These are phyloP conservation scores for Aspergillus fructus DNA, from an alignment of 2,329 filamentous ascomycete species.

Conservation along the genomic window DNA sequence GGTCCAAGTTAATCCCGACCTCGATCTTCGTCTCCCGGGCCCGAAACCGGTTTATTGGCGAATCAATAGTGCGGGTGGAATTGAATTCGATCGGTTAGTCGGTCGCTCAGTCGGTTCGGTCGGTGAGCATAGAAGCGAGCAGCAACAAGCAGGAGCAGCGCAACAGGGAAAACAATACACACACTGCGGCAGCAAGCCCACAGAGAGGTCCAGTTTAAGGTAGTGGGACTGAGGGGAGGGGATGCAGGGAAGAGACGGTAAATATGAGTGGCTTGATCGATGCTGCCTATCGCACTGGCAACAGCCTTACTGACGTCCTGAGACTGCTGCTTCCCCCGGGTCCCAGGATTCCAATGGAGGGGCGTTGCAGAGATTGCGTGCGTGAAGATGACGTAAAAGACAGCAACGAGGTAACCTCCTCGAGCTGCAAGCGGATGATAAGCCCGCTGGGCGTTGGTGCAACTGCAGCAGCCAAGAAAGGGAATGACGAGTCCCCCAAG, in stretches of 20 bases:
- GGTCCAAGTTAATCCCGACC: neutral
- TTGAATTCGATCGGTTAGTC: slow-evolving; percentile 5
- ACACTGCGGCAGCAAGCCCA: slow-evolving; percentile 9
- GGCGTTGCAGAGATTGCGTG: slow-evolving; percentile 3
- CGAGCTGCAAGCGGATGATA: slow-evolving; percentile 7
- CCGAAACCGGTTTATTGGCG: slow-evolving; percentile 3
- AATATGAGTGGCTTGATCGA: slow-evolving; percentile 4
- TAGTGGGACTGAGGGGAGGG: neutral
- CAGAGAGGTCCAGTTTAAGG: neutral
- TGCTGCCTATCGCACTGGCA: slow-evolving; percentile 3
- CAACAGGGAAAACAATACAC: neutral
- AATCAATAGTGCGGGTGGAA: slow-evolving; percentile 3
- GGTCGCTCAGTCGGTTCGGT: slow-evolving; percentile 10
- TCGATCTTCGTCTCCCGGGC: neutral
- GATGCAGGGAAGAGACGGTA: slow-evolving; percentile 1
- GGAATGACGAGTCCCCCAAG: neutral
- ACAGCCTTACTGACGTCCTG: neutral
- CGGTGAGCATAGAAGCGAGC: neutral
- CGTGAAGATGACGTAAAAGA: slow-evolving; percentile 14
- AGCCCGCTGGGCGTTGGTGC: neutral
- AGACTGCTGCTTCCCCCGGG: neutral
- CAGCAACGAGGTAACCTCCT: neutral
- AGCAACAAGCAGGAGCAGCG: neutral
- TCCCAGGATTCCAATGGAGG: neutral
- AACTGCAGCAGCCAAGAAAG: neutral